Conservation (phyloP, 2,329 filamentous ascomycete species). For the Microascus cirrosus region DNA sequence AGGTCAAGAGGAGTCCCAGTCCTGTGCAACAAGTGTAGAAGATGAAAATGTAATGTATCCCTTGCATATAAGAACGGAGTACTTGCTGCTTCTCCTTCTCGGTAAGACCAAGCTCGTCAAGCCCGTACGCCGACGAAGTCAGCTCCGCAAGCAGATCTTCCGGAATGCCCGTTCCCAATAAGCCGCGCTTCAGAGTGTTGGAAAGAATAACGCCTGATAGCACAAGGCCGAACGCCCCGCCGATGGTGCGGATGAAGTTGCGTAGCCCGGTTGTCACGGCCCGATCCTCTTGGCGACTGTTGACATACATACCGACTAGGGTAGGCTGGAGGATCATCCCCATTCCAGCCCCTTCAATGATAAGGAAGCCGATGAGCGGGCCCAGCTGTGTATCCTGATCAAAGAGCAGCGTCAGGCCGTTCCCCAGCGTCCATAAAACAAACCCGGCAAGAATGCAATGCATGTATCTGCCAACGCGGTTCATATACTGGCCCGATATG, state of each 20-base stretch:
- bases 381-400: too few species aligned
- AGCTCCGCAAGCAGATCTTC: conserved; percentile 11
- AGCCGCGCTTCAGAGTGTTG: conserved; percentile 11
- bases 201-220: conserved; percentile 37
- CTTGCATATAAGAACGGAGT: too few species aligned
- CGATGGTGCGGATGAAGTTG: conserved; percentile 25
- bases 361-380: too few species aligned
- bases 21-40: conserved; percentile 12
- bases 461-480: conserved; percentile 16
- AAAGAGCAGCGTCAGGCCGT: conserved; percentile 18
- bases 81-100: conserved; percentile 4
- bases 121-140: conserved; percentile 13
- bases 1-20: conserved; percentile 8
- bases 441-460: conserved; percentile 18
- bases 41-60: not conserved
- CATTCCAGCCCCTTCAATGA: too few species aligned
- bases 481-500: conserved; percentile 18
- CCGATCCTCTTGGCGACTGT: conserved; percentile 15
- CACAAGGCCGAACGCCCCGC: conserved; percentile 41
- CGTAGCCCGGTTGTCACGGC: conserved; percentile 24
- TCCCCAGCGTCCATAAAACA: conserved; percentile 21
- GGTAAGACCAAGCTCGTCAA: conserved; percentile 10
- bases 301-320: too few species aligned
- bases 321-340: too few species aligned
- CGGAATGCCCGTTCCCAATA: not conserved